Conservation (phyloP, 305 asterid genomes). For the Fraxinus greggii region DNA sequence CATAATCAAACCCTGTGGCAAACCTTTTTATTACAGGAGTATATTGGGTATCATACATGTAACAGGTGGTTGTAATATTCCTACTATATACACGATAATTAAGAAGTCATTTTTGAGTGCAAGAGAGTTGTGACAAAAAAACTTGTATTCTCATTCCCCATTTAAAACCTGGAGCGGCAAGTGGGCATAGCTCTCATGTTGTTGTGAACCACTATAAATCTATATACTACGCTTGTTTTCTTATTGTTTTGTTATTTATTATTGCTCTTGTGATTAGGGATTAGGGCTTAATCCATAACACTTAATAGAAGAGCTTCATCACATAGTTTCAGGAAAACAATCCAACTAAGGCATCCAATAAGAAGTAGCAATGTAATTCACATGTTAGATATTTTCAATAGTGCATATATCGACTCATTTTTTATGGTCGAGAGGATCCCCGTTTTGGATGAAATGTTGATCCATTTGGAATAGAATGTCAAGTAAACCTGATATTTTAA, state of each 20-base stretch:
- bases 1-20: neutral
- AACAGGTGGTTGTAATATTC: neutral
- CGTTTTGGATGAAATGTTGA: neutral
- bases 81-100: neutral
- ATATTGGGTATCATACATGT: neutral
- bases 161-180: neutral
- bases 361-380: neutral
- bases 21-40: neutral
- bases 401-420: neutral
- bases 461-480: neutral
- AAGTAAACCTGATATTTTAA: neutral
- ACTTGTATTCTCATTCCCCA: neutral
- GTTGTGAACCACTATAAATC: neutral
- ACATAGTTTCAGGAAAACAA: neutral
- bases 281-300: neutral
- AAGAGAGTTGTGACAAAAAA: neutral
- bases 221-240: neutral
- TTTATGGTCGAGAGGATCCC: no score
- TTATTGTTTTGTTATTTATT: neutral
- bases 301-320: neutral
- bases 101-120: neutral
- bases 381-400: neutral
- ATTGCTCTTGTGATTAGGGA: neutral
- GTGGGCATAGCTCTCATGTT: neutral
- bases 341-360: neutral